Evolutionary conservation across 2,329 filamentous ascomycete species (phyloP).

Genomic region (Lachnellula occidentalis): DNA sequence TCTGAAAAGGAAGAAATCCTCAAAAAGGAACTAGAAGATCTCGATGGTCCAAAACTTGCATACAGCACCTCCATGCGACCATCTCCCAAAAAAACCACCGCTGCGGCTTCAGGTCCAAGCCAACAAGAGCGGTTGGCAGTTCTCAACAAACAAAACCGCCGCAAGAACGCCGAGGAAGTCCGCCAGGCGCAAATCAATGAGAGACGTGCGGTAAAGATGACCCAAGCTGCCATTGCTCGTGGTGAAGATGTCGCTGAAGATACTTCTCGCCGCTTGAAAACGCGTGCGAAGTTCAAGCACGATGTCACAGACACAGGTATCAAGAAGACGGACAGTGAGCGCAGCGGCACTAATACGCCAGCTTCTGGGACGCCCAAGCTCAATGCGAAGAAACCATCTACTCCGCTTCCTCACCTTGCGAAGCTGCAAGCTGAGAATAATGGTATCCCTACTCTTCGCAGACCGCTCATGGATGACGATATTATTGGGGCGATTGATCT

Average conservation of each 20-base stretch:
- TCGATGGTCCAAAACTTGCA: slow-evolving; percentile 67
- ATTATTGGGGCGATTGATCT: slow-evolving; percentile 85
- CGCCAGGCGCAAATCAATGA: slow-evolving; percentile 86
- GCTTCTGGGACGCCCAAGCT: slow-evolving; percentile 40
- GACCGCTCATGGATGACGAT: slow-evolving; percentile 83
- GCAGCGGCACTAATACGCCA: slow-evolving; percentile 47
- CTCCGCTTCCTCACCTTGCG: slow-evolving; percentile 46
- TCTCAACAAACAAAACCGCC: slow-evolving; percentile 79
- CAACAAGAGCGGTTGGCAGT: slow-evolving; percentile 80
- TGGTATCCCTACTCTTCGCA: slow-evolving; percentile 61
- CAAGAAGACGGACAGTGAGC: slow-evolving; percentile 45
- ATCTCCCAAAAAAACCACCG: slow-evolving; percentile 43
- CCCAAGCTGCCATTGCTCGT: slow-evolving; percentile 55
- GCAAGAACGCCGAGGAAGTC: slow-evolving; percentile 81
- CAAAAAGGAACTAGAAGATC: slow-evolving; percentile 55
- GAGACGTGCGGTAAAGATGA: slow-evolving; percentile 55
- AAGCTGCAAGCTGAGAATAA: slow-evolving; percentile 43
- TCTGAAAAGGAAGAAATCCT: slow-evolving; percentile 49
- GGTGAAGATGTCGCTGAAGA: slow-evolving; percentile 58
- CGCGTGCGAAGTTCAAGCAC: slow-evolving; percentile 62
- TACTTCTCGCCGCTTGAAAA: slow-evolving; percentile 56
- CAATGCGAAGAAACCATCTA: slow-evolving; percentile 37
- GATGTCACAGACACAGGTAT: slow-evolving; percentile 47
- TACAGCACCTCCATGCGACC: slow-evolving; percentile 59
- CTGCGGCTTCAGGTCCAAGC: slow-evolving; percentile 42